These are phyloP conservation scores for Penicillium subrubescens DNA, from an alignment of 495 filamentous ascomycete species.

Conservation along the genomic window DNA sequence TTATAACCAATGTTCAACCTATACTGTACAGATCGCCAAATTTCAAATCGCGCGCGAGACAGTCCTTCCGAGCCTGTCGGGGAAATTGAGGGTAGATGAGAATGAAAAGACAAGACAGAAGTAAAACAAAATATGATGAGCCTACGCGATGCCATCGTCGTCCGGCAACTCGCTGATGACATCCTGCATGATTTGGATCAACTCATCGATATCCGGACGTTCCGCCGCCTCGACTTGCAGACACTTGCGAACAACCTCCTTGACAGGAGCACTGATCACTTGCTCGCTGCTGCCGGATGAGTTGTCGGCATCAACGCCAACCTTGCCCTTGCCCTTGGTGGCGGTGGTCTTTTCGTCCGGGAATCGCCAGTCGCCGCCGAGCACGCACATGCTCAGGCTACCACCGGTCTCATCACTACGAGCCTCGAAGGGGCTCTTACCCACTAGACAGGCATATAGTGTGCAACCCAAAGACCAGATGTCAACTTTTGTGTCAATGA, in stretches of 20 bases:
- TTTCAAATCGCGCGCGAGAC: conserved; percentile 11
- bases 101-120: background rate
- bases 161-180: conserved; percentile 75
- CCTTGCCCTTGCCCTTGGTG: conserved; percentile 58
- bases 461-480: conserved; percentile 98
- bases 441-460: conserved; percentile 91
- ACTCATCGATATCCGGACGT: conserved; percentile 84
- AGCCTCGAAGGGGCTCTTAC: conserved; percentile 95
- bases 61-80: conserved; percentile 25
- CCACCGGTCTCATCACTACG: conserved; percentile 95
- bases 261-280: conserved; percentile 72
- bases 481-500: conserved; percentile 95
- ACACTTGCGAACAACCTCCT: conserved; percentile 85
- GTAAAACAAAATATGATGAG: background rate
- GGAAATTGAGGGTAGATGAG: conserved; percentile 12
- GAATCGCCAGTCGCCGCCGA: conserved; percentile 92
- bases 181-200: conserved; percentile 78
- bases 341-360: conserved; percentile 71
- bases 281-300: conserved; percentile 32
- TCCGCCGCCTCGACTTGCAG: conserved; percentile 91
- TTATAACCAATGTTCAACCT: conserved; percentile 3
- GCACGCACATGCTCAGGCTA: conserved; percentile 84
- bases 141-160: conserved; percentile 54
- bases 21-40: conserved; percentile 26
- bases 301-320: conserved; percentile 22